Evolutionary conservation across 768 basidiomycete genomes (phyloP), one percentile per base, ranked within the genome.

Genomic region (Pseudohyphozyma bogoriensis): DNA sequence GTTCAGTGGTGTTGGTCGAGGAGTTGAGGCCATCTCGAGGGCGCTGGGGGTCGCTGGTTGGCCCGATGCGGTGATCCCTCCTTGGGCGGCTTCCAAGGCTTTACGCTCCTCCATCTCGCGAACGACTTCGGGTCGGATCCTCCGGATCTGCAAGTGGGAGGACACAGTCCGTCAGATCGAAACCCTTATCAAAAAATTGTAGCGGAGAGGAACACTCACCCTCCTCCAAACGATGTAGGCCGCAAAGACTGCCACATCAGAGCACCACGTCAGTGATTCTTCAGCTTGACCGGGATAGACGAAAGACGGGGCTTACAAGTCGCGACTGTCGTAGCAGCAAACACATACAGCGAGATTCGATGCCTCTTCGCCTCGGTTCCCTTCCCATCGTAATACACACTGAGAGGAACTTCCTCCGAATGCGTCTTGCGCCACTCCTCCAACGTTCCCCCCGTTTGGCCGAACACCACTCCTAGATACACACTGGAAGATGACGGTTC

Each of bases 391-490:
- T 42, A 42, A 42, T 42, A 42, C 7, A 7, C 40, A n/a, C 7
- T n/a, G 7, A 10, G 16, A 6, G 40, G 6, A n/a, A 42, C 40
- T n/a, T 20, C 37, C 9, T 42, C 40, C 9, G 40, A n/a, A 18
- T 42, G 40, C 40, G 16, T 9, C 40, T 20, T 9, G 16, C 40
- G 40, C 40, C 40, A 42, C 40, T 42, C 9, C 9, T 9, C 40
- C 18, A 42, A n/a, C 18, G 40, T 42, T 18, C 7, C 7, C 6
- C 18, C 7, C 18, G 18, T 20, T 6, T 7, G 6, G 10, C 47
- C 47, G 29, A 50, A 50, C 47, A 50, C 31, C 29, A 57, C 55
- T 20, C 65, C 65, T 22, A 66, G 37, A 29, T 46, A 63, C 4
- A 66, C 62, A 20, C 63, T 31, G 3, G 46, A 15, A 18, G n/a